Conservation (phyloP, 2,329 filamentous ascomycete species). For the Pleoardoris graminearum region DNA sequence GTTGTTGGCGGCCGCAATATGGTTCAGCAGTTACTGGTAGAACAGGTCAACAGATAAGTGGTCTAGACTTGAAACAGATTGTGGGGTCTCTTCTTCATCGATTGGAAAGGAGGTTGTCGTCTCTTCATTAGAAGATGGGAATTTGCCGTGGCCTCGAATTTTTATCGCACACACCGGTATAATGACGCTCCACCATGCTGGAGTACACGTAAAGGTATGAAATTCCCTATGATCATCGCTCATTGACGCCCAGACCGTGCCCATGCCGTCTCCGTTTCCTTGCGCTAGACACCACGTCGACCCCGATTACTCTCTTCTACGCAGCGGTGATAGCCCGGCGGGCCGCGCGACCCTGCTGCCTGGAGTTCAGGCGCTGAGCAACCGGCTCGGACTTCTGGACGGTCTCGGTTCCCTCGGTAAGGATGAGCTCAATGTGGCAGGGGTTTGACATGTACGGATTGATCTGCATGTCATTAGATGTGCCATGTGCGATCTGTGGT, state of each 20-base stretch:
- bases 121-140: conserved; percentile 27
- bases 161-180: conserved; percentile 43
- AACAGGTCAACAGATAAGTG: too few relatives aligned
- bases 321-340: conserved; percentile 64
- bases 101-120: conserved; percentile 39
- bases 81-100: background rate
- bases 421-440: conserved; percentile 99
- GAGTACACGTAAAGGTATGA: conserved; percentile 41
- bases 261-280: conserved; percentile 38
- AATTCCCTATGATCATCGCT: conserved; percentile 47
- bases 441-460: conserved; percentile 99
- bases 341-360: conserved; percentile 79
- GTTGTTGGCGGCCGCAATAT: conserved; percentile 3
- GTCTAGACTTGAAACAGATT: too few relatives aligned
- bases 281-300: conserved; percentile 21
- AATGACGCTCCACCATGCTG: conserved; percentile 45
- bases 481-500: conserved; percentile 3
- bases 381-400: conserved; percentile 84
- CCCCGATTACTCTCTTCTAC: conserved; percentile 37
- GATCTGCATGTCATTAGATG: conserved; percentile 64
- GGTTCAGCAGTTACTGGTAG: conserved; percentile 9
- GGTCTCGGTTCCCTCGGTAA: conserved; percentile 95
- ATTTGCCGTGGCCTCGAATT: conserved; percentile 41
- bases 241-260: conserved; percentile 46
- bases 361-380: conserved; percentile 75